Conservation (phyloP, 1,284 basidiomycete species). For the Microbotryum silenes-acaulis region DNA sequence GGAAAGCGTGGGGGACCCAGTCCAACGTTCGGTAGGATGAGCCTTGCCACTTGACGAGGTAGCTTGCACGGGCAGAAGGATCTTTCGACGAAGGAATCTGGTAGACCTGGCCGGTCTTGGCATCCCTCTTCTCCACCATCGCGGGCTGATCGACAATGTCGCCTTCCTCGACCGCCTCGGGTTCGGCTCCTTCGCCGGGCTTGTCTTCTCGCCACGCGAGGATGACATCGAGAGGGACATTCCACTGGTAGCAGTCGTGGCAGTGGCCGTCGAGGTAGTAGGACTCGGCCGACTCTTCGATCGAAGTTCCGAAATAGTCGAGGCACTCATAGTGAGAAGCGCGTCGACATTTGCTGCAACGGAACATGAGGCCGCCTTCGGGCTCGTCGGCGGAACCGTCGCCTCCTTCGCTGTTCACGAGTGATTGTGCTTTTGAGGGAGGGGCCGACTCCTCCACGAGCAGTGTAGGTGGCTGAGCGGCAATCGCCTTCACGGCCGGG, state of each 20-base stretch:
- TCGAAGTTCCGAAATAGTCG: constrained; percentile 10
- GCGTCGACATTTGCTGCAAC: constrained; percentile 29
- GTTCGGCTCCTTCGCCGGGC: constrained; percentile 3
- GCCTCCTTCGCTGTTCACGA: not conserved
- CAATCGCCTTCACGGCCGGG: not conserved
- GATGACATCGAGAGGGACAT: constrained; percentile 69
- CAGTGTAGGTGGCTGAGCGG: not conserved
- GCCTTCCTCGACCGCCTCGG: constrained; percentile 9
- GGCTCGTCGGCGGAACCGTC: not conserved
- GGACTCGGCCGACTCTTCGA: constrained; percentile 1
- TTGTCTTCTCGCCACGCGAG: constrained; percentile 59
- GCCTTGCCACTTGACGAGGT: constrained; percentile 25
- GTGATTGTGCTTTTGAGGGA: no score
- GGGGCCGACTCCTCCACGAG: no score
- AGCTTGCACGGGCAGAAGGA: constrained; percentile 58
- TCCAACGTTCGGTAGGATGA: constrained; percentile 38
- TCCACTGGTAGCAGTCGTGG: constrained; percentile 66
- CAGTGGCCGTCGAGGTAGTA: constrained; percentile 58
- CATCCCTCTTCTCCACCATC: constrained; percentile 53
- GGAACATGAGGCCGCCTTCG: constrained; percentile 21
- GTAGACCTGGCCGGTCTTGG: constrained; percentile 40
- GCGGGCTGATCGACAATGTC: constrained; percentile 14
- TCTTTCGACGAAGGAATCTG: constrained; percentile 52
- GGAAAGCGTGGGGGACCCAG: constrained; percentile 89
- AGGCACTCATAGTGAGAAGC: constrained; percentile 33